Evolutionary conservation across 2,329 filamentous ascomycete genomes (phyloP).

Genomic region (Aplosporella prunicola): DNA sequence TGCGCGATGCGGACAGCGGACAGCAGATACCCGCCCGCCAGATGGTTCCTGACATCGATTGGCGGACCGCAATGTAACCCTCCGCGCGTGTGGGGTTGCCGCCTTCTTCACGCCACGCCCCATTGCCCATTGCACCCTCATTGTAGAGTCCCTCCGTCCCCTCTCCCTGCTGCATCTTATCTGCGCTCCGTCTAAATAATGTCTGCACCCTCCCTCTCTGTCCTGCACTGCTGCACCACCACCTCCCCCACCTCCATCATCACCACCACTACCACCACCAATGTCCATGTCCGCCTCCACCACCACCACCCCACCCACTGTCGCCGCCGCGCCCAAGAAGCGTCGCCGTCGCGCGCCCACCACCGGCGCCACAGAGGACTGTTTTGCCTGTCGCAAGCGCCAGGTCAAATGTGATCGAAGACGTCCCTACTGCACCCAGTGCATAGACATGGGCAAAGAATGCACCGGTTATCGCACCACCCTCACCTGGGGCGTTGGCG

Average conservation of each 20-base stretch:
- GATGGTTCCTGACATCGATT: no score
- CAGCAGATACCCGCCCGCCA: no score
- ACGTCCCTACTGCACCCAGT: constrained; percentile 90
- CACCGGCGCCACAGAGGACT: constrained; percentile 86
- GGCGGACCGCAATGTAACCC: constrained; percentile 10
- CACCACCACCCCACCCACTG: not conserved
- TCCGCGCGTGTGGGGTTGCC: constrained; percentile 4
- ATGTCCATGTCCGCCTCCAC: no score
- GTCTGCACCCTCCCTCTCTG: not conserved
- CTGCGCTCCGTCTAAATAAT: not conserved
- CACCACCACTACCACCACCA: no score
- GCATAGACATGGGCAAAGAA: constrained; percentile 81
- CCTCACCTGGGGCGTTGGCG: constrained; percentile 91
- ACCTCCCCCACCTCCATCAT: no score
- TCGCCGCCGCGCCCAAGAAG: constrained; percentile 38
- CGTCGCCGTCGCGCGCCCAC: constrained; percentile 80
- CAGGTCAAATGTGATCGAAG: constrained; percentile 80
- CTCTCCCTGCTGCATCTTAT: not conserved
- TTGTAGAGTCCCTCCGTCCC: constrained; percentile 7
- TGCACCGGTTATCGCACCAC: constrained; percentile 96
- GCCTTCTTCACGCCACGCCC: constrained; percentile 9
- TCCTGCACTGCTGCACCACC: not conserved
- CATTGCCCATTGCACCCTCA: no score
- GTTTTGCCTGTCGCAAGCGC: constrained; percentile 83
- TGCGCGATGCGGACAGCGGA: no score